Base-by-base conservation (phyloP, 2,329 filamentous ascomycete species). In the Emydomyces testavorans region DNA sequence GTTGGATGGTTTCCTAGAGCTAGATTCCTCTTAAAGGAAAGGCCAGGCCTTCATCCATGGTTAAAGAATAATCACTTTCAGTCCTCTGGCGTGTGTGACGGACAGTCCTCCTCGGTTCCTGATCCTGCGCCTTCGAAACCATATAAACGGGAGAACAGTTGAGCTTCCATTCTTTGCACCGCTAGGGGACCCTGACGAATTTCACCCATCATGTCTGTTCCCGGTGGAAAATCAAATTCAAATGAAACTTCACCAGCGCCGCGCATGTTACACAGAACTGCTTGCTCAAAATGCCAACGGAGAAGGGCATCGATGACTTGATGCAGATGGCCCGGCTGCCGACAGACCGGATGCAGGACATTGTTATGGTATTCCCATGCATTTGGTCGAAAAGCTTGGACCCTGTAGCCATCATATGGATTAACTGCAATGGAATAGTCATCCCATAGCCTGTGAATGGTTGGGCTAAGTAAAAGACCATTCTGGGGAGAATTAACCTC, bases 401-500 rank as follows among this genome's bases (percentile, higher is more conserved):
- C 53, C 37, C 60, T 57, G 42, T 62, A 57, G 20, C 36, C 31
- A 20, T 49, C 45, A 29, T 58, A 48, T 10, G 53, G 58, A 32
- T 62, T 57, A 3, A 62, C 54, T 6, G 54, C 55, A 20, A 62
- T 29, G 11, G 23, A 4, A 48, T 57, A 62, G 5, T 15, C 18
- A 23, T 60, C 56, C 41, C 57, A 62, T 2, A 55, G 38, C 10
- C 28, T 1, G 40, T 60, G 60, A 7, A 60, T 41, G 34, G 50
- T 35, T 2, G 18, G 11, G 2, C 16, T 37, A 2, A 62, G 50
- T 7, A 61, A 53, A 13, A 62, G 23, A 5, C 60, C 60, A 51
- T 61, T 62, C 39, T 61, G 57, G 7, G 56, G 35, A 16, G 57
- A 60, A 41, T 60, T 55, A 10, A 61, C 36, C 20, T 43, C 59